phyloP scores from a whole-genome alignment of 2,329 filamentous ascomycete genomes.

The Aspergillus candidus region DNA sequence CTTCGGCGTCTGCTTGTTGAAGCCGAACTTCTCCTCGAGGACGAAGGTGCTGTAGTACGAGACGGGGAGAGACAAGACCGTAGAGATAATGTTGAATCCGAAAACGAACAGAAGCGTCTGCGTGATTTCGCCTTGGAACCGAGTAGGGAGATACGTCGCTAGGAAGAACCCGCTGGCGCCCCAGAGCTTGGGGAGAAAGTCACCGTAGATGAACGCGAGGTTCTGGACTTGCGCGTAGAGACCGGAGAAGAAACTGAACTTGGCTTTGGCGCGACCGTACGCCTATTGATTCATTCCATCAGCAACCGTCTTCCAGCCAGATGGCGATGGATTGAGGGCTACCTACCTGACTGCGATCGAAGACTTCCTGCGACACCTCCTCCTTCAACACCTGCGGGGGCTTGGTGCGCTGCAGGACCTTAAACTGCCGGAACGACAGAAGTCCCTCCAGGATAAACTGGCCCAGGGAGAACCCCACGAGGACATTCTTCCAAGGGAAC shows the following conservation, averaged over 20 bases:
- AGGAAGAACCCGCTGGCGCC: constrained; percentile 69
- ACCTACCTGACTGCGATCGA: constrained; percentile 79
- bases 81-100: constrained; percentile 74
- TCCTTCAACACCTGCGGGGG: constrained; percentile 81
- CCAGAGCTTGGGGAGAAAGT: constrained; percentile 90
- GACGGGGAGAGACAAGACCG: constrained; percentile 69
- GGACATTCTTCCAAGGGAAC: constrained; percentile 96
- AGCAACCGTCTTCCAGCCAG: background rate
- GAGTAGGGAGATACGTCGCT: constrained; percentile 64
- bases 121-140: constrained; percentile 85
- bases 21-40: constrained; percentile 92
- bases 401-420: constrained; percentile 70
- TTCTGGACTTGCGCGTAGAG: constrained; percentile 86
- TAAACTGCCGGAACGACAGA: constrained; percentile 84
- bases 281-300: constrained; percentile 45
- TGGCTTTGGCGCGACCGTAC: constrained; percentile 92
- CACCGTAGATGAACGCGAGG: constrained; percentile 79
- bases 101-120: constrained; percentile 92
- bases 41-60: constrained; percentile 93
- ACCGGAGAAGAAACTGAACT: constrained; percentile 74
- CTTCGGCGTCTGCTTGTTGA: constrained; percentile 94
- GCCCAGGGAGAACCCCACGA: constrained; percentile 86
- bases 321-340: background rate
- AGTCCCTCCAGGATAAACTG: constrained; percentile 88
- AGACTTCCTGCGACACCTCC: constrained; percentile 83